Conservation (phyloP, 495 filamentous ascomycete genomes). For the Astrothelium macrocarpum region DNA sequence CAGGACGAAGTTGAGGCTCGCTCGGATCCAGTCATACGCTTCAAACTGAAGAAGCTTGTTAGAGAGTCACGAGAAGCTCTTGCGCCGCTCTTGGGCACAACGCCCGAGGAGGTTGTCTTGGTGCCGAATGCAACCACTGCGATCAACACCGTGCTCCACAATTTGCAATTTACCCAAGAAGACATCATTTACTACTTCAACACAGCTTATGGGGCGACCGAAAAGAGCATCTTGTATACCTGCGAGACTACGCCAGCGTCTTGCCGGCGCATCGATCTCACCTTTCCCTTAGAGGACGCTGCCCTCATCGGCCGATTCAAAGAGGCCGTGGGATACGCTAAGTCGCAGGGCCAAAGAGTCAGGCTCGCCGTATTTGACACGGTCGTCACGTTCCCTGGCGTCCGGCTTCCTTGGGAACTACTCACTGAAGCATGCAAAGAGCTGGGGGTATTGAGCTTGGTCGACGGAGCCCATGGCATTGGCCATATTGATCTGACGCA, state of each 20-base stretch:
- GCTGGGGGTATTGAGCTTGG: constrained; percentile 48
- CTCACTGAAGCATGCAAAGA: constrained; percentile 53
- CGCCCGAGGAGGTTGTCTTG: constrained; percentile 56
- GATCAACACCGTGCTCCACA: constrained; percentile 70
- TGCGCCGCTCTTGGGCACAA: constrained; percentile 53
- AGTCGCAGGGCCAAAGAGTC: constrained; percentile 24
- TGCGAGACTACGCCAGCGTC: constrained; percentile 47
- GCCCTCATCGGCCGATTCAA: constrained; percentile 35
- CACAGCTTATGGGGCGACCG: constrained; percentile 69
- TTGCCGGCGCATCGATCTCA: constrained; percentile 34
- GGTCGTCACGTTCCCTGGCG: constrained; percentile 62
- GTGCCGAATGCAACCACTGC: constrained; percentile 76
- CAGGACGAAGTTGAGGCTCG: constrained; percentile 50
- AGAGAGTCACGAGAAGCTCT: constrained; percentile 52
- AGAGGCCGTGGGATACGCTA: not conserved
- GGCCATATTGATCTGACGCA: constrained; percentile 62
- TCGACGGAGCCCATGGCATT: constrained; percentile 77
- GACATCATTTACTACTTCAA: constrained; percentile 46
- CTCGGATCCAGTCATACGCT: constrained; percentile 67
- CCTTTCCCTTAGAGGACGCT: constrained; percentile 52
- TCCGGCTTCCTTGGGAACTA: constrained; percentile 66
- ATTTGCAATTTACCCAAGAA: constrained; percentile 43
- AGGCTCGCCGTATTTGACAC: constrained; percentile 67
- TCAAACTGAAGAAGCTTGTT: constrained; percentile 21
- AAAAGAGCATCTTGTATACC: constrained; percentile 59